Evolutionary conservation across 768 basidiomycete genomes (phyloP).

Genomic region (Suillus subluteus): DNA sequence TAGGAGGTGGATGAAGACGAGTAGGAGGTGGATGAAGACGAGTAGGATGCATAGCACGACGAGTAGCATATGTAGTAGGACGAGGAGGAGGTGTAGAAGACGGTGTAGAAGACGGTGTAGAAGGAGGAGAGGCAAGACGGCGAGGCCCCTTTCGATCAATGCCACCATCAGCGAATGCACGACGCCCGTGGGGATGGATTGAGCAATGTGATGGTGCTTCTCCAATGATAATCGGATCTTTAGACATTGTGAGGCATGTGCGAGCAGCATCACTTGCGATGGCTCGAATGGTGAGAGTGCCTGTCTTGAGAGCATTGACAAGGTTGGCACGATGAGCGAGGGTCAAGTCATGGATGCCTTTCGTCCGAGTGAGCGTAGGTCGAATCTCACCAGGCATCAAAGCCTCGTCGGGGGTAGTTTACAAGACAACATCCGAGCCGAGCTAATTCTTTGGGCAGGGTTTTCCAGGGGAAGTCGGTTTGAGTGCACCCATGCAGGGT

Average conservation of each 20-base stretch:
- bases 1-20: no score
- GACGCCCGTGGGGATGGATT: not conserved
- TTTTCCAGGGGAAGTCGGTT: no score
- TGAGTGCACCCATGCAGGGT: no score
- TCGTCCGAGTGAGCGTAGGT: not conserved
- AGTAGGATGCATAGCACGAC: no score
- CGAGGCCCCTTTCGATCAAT: not conserved
- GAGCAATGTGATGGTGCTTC: not conserved
- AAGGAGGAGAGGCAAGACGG: not conserved
- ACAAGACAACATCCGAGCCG: no score
- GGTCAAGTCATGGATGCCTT: not conserved
- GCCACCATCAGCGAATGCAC: not conserved
- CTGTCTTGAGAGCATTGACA: not conserved
- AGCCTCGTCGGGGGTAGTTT: not conserved
- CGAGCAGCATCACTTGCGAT: not conserved
- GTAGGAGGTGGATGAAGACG: not conserved
- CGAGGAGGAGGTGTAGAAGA: no score
- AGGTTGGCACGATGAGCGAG: not conserved
- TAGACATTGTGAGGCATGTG: not conserved
- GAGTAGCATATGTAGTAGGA: not conserved
- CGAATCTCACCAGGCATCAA: not conserved
- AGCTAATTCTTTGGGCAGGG: no score
- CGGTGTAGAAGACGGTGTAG: not conserved
- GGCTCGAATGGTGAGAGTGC: not conserved
- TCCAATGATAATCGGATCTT: not conserved